Evolutionary conservation across 2,329 filamentous ascomycete genomes (phyloP).

Genomic region (Epichloe glyceriae): DNA sequence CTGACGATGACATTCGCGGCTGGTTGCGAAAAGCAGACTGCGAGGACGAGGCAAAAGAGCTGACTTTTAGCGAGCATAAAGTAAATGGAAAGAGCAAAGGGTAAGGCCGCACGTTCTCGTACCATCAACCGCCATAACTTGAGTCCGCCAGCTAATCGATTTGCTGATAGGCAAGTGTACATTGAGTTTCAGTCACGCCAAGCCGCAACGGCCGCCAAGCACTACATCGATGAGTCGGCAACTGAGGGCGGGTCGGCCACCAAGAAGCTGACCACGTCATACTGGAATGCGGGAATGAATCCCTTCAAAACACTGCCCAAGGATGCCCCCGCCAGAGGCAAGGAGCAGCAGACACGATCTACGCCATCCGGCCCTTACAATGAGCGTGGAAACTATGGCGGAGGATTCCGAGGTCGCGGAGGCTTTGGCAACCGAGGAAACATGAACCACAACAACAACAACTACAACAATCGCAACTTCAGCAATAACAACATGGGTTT

Average conservation of each 20-base stretch:
- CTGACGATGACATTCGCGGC: constrained; percentile 84
- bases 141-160: neutral
- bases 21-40: constrained; percentile 70
- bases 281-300: constrained; percentile 65
- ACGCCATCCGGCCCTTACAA: constrained; percentile 36
- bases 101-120: constrained; percentile 35
- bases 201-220: constrained; percentile 75
- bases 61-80: constrained; percentile 97
- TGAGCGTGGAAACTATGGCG: constrained; percentile 30
- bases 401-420: constrained; percentile 41
- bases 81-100: constrained; percentile 98
- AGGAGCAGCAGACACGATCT: constrained; percentile 48
- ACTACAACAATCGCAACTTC: constrained; percentile 30
- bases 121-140: neutral
- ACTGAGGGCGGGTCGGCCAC: constrained; percentile 37
- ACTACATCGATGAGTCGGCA: constrained; percentile 55
- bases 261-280: constrained; percentile 63
- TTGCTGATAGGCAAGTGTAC: constrained; percentile 51
- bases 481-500: constrained; percentile 33
- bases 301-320: constrained; percentile 87
- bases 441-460: constrained; percentile 31
- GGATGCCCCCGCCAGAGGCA: constrained; percentile 54
- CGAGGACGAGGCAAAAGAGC: constrained; percentile 77
- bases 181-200: constrained; percentile 74
- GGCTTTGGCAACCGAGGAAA: constrained; percentile 29